Base-by-base conservation (phyloP, 805 yeast species). In the Wickerhamiella sergipiensis region DNA sequence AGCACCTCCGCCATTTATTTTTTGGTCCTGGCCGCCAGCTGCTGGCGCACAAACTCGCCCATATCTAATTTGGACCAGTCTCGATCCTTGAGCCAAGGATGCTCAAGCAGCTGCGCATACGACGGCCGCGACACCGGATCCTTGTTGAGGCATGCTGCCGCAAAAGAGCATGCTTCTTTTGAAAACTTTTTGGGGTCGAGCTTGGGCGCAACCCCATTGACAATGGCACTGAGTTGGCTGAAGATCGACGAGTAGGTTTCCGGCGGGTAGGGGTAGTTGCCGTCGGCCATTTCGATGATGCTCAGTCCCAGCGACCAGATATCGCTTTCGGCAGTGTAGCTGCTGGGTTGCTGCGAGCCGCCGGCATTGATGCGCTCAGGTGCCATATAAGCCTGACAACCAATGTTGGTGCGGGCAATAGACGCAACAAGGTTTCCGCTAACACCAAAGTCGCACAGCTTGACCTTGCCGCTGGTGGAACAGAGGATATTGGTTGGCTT, bases 381-480 rank as follows among this genome's bases (percentile, higher is more conserved):
- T 1, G 97, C 97, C 97, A 92, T 92, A 67, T 90, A 90, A 1
- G 95, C 84, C 68, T 92, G 98, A 67, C 98, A 90, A 4, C 98
- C 98, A 57, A 90, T 87, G 60, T 92, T 90, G 0, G 98, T 90
- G 61, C 87, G 81, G 15, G 97, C 97, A 59, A 90, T 73, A 0
- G 95, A 86, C 1, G 97, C 95, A 21, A 92, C 97, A 54, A 90
- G 71, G 62, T 90, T 90, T 18, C 97, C 97, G 50, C 88, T 79
- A 21, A 90, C 98, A 49, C 98, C 98, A 67, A 90, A 90, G 68
- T 90, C 98, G 70, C 96, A 87, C 26, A 90, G 71, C 65, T 90
- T 90, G 38, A 90, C 84, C 54, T 83, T 81, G n/a, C 98, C 98
- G 24, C 70, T 68, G 2, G 86, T 79, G 19, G 89, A 85, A 7